These are phyloP conservation scores for Lunularia cruciata DNA, from an alignment of 225 moss, liverwort and hornwort genomes.

Conservation along the genomic window DNA sequence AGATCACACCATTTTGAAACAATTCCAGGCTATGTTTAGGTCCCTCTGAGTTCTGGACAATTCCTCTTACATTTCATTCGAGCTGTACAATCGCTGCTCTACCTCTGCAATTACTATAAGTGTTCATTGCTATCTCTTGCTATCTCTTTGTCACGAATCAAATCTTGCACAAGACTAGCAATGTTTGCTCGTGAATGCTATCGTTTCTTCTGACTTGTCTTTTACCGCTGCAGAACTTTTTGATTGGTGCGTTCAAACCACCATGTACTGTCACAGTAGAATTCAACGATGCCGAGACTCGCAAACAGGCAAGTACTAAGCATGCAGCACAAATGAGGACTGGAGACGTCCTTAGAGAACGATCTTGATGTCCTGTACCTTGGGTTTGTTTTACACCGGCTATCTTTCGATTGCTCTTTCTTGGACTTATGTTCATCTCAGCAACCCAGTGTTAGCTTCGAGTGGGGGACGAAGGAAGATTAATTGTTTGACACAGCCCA, in stretches of 20 bases:
- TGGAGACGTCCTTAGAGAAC: background rate
- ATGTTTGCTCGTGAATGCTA: background rate
- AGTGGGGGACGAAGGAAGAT: no score
- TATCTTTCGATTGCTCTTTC: background rate
- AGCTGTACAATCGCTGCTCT: background rate
- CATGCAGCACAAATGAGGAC: background rate
- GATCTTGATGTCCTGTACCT: background rate
- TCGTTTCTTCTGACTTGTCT: background rate
- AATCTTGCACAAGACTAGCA: no score
- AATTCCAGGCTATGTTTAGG: no score
- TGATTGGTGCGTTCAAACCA: constrained; percentile 79
- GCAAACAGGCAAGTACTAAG: constrained; percentile 51
- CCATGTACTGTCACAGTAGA: constrained; percentile 76
- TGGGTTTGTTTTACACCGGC: background rate
- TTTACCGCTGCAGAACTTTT: constrained; percentile 59
- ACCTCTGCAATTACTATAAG: background rate
- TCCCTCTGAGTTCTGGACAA: no score
- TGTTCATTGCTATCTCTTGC: background rate
- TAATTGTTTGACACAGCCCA: no score
- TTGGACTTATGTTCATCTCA: background rate
- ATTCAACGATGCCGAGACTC: constrained; percentile 78
- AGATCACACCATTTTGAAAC: no score
- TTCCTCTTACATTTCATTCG: no score
- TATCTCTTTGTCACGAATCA: background rate
- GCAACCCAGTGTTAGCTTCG: background rate